Evolutionary conservation across 148 eudicot species (phyloP), one percentile per base, ranked within the genome.

Genomic region (Camellia lanceoleosa): DNA sequence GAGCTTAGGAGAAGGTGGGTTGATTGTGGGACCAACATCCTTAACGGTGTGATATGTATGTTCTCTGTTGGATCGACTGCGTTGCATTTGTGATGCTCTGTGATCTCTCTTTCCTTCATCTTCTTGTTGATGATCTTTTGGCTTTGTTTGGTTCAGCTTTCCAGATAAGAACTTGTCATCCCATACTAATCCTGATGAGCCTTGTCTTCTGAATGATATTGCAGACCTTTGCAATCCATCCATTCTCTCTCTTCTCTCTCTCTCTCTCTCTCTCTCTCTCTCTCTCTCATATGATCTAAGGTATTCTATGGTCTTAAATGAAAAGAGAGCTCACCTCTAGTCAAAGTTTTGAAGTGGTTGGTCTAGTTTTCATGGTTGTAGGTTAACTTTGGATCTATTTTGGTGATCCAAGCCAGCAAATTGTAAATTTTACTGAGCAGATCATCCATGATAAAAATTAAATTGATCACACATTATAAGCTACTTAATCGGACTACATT

Each of bases 121-220:
- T 55, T 73, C 71, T 60, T 74, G 78, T 64, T 79, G 49, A 7
- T 73, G 82, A 52, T 71, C 38, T 56, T 69, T 43, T 20, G 8
- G 47, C 10, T 58, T 80, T 41, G 62, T 65, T 67, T 64, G 80
- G 51, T 82, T 87, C 12, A 87, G 55, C 51, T 89, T 91, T 56
- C 84, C 91, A 44, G 87, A 79, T 51, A 83, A 63, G 43, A 89
- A 51, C 80, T 90, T 93, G 67, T 90, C 93, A 71, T 88, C 95
- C 97, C 95, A 90, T 20, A 87, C 88, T 65, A 90, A 71, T 15
- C 97, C 94, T 43, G 97, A 93, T 30, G 97, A 93, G n/a, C 97
- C 94, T 68, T 87, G 87, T 67, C 95, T 89, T 79, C 97, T 89
- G 15, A 89, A 92, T 54, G 94, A 88, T 75, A 82, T 73, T 47